Evolutionary conservation across 2,329 filamentous ascomycete genomes (phyloP).

Genomic region (Pleomassaria siparia): DNA sequence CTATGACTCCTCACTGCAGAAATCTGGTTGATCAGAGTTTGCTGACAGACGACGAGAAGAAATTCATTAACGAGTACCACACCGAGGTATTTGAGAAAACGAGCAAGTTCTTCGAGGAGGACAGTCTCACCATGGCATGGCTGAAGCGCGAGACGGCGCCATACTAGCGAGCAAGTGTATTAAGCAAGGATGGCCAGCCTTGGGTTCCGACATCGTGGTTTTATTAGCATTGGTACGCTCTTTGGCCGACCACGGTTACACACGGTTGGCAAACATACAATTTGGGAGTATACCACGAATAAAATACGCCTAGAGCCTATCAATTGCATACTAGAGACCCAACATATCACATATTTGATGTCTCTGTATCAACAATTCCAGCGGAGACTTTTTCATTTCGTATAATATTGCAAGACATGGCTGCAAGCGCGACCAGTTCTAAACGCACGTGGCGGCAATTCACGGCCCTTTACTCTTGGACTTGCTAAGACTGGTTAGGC

Average conservation of each 20-base stretch:
- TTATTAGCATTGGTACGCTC: slow-evolving; percentile 12
- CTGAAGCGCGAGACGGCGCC: slow-evolving; percentile 81
- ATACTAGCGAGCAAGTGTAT: slow-evolving; percentile 20
- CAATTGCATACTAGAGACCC: not conserved
- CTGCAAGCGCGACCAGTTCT: too few species aligned
- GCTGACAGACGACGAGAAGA: slow-evolving; percentile 72
- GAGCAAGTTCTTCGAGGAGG: slow-evolving; percentile 70
- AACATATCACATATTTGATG: not conserved
- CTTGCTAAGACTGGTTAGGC: not conserved
- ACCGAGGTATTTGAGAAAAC: slow-evolving; percentile 81
- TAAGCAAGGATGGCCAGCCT: not conserved
- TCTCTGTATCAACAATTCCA: not conserved
- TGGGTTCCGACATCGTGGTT: slow-evolving; percentile 4
- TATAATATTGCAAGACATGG: not conserved
- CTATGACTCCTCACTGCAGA: slow-evolving; percentile 91
- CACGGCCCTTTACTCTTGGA: slow-evolving; percentile 13
- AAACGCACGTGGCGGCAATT: slow-evolving; percentile 33
- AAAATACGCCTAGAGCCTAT: not conserved
- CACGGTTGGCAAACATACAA: slow-evolving; percentile 14
- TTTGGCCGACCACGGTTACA: slow-evolving; percentile 13
- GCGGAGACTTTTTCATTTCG: not conserved
- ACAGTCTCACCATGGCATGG: slow-evolving; percentile 74
- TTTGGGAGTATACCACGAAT: not conserved
- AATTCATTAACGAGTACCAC: slow-evolving; percentile 88
- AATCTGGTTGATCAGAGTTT: slow-evolving; percentile 78